A percentile compares a stretch with the other conserved stretches of the same genome.
phyloP scores from a whole-genome alignment of 305 asterid species.

The Fraxinus floribunda region DNA sequence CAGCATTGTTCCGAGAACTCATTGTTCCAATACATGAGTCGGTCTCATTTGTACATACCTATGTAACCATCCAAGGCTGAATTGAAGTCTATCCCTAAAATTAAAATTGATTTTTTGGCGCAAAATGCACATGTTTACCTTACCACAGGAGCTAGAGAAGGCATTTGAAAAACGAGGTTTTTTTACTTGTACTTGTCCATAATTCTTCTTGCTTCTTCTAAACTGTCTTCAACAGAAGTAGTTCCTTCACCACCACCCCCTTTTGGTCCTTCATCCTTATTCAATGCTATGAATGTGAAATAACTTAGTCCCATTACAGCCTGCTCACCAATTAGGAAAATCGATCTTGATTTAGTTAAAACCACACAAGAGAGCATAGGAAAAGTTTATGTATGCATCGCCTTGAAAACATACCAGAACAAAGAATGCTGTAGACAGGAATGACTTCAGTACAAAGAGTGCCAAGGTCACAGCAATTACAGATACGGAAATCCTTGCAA shows the following conservation, averaged over 20 bases:
- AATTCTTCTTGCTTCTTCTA: constrained; percentile 89
- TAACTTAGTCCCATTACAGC: constrained; percentile 91
- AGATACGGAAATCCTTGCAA: constrained; percentile 56
- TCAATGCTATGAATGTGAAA: constrained; percentile 72
- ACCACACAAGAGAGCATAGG: neutral
- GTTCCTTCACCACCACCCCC: constrained; percentile 38
- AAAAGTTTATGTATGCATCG: no score
- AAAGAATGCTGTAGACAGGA: constrained; percentile 63
- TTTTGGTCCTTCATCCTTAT: constrained; percentile 81
- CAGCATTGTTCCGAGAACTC: no score
- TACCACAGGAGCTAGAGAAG: neutral
- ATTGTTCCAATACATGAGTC: no score
- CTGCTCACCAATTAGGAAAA: constrained; percentile 38
- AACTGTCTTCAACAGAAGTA: constrained; percentile 68
- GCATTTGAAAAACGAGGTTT: neutral
- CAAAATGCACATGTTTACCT: neutral
- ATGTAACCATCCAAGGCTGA: neutral
- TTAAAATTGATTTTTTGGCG: neutral
- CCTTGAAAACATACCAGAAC: constrained; percentile 15
- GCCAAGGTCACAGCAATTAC: constrained; percentile 35
- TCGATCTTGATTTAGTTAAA: neutral
- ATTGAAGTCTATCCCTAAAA: neutral
- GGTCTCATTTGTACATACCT: no score
- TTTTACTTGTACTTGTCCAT: constrained; percentile 88
- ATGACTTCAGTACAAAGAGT: constrained; percentile 51